Percentiles rank a stretch among this genome's conserved stretches.
phyloP scores from a whole-genome alignment of 2,329 filamentous ascomycete genomes.

The Alternaria conjuncta region DNA sequence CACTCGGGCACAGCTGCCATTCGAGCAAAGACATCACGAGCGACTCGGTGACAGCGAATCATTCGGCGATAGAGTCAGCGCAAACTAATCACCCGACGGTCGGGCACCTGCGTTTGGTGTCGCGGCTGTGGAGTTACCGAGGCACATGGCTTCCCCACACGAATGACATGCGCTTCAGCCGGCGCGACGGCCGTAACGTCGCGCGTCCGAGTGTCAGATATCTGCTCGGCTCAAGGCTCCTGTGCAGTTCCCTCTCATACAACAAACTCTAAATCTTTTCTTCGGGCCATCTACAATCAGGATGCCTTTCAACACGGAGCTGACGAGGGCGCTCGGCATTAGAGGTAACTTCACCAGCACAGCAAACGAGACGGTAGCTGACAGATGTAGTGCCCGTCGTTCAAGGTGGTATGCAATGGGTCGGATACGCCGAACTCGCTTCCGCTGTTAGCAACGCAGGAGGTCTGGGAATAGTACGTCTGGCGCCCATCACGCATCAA shows the following conservation, averaged over 20 bases:
- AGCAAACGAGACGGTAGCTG: conserved; percentile 43
- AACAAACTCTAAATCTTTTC: neutral
- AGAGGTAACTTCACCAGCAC: conserved; percentile 40
- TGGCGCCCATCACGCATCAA: neutral
- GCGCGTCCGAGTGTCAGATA: conserved; percentile 15
- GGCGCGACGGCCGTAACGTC: conserved; percentile 16
- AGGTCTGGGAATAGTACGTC: conserved; percentile 70
- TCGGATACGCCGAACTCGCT: conserved; percentile 80
- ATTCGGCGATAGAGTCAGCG: neutral
- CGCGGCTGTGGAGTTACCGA: conserved; percentile 32
- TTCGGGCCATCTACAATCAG: neutral
- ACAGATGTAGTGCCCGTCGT: conserved; percentile 73
- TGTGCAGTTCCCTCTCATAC: neutral
- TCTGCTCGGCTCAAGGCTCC: neutral
- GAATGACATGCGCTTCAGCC: conserved; percentile 17
- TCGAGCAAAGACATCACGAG: neutral
- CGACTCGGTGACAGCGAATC: conserved; percentile 19
- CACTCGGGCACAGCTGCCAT: neutral
- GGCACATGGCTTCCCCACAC: conserved; percentile 38
- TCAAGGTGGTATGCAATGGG: conserved; percentile 87
- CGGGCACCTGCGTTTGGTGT: conserved; percentile 16
- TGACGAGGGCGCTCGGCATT: conserved; percentile 67
- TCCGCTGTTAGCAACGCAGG: conserved; percentile 72
- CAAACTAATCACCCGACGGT: conserved; percentile 13
- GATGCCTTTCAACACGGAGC: conserved; percentile 70